Evolutionary conservation across 768 basidiomycete genomes (phyloP).

Genomic region (Chlorophyllum brunneum): DNA sequence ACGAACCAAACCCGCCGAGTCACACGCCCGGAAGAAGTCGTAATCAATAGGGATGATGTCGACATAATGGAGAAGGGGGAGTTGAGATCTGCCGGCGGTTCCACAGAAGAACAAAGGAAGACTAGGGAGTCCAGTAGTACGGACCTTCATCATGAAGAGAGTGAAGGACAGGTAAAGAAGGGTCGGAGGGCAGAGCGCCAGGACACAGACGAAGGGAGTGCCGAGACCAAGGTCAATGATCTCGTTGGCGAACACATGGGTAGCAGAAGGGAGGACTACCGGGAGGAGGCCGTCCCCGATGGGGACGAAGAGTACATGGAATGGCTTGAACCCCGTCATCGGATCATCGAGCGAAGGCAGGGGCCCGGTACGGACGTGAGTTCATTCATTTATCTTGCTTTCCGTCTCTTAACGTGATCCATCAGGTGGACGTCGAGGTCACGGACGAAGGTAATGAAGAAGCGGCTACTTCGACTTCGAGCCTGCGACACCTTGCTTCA

Average conservation of each 20-base stretch:
- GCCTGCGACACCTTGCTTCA: conserved; percentile 54
- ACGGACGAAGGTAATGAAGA: not conserved
- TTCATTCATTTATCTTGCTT: conserved; percentile 10
- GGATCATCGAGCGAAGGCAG: conserved; percentile 22
- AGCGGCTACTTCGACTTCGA: conserved; percentile 24
- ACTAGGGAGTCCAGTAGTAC: not conserved
- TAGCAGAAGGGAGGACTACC: conserved; percentile 13
- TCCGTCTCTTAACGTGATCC: not conserved
- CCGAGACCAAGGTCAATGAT: conserved; percentile 9
- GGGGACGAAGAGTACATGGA: conserved; percentile 19
- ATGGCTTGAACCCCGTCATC: conserved; percentile 25
- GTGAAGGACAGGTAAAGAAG: not conserved
- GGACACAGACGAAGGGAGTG: conserved; percentile 12
- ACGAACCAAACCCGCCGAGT: conserved; percentile 72
- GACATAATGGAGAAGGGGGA: conserved; percentile 26
- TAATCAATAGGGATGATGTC: conserved; percentile 76
- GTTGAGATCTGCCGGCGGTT: not conserved
- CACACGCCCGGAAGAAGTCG: conserved; percentile 67
- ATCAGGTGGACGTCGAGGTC: conserved; percentile 9
- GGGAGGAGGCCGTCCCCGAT: conserved; percentile 19
- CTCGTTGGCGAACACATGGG: conserved; percentile 1
- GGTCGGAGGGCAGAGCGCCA: not conserved
- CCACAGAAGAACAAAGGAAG: not conserved
- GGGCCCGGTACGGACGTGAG: conserved; percentile 28
- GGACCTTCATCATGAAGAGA: not conserved